Conservation (phyloP, 148 eudicot genomes). For the Cornus kousa region DNA sequence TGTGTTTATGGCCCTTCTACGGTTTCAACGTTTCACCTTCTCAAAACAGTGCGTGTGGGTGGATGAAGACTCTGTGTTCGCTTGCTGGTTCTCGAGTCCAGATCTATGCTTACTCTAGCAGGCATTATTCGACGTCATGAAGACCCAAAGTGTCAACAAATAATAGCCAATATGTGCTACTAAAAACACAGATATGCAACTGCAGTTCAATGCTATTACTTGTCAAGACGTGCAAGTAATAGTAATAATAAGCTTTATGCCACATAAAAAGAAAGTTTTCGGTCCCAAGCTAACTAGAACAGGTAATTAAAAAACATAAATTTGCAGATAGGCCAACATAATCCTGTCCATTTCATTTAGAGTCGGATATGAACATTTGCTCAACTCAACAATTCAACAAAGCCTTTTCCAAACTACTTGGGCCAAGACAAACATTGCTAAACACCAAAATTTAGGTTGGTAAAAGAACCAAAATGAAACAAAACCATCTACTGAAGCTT, state of each 20-base stretch:
- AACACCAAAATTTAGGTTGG: background rate
- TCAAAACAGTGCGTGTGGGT: too few species aligned
- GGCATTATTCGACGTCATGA: background rate
- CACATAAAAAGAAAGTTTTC: background rate
- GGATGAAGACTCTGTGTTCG: too few species aligned
- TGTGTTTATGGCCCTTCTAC: too few species aligned
- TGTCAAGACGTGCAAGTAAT: background rate
- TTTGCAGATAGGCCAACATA: background rate
- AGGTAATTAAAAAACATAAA: background rate
- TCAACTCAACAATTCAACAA: background rate
- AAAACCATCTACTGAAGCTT: slow-evolving; percentile 36
- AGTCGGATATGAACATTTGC: too few species aligned
- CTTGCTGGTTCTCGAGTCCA: too few species aligned
- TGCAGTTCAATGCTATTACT: background rate
- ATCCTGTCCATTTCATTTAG: too few species aligned
- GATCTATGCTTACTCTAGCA: too few species aligned
- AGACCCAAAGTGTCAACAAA: background rate
- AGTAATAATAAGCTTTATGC: background rate
- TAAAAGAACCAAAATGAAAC: background rate
- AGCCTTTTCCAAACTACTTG: background rate
- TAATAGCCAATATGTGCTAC: background rate
- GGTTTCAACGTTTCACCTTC: too few species aligned
- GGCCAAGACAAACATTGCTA: background rate
- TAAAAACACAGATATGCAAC: background rate
- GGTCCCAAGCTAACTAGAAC: background rate